Evolutionary conservation across 1,284 basidiomycete genomes (phyloP).

Genomic region (Athelia sp.): DNA sequence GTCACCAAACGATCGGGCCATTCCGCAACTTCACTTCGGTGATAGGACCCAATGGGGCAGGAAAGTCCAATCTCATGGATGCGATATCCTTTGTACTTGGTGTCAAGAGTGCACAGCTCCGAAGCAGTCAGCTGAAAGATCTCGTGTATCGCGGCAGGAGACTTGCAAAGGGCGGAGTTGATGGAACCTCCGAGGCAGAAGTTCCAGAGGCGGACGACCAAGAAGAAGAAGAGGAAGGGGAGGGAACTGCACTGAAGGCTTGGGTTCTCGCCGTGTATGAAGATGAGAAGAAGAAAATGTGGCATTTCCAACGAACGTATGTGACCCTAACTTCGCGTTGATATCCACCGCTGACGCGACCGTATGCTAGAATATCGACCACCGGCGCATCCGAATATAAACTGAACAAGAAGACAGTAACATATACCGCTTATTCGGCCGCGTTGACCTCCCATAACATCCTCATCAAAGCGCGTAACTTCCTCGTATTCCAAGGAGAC

Average conservation of each 20-base stretch:
- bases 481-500: slow-evolving; percentile 99
- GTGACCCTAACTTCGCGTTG: slow-evolving; percentile 25
- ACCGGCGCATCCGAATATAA: slow-evolving; percentile 87
- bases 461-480: slow-evolving; percentile 99
- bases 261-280: slow-evolving; percentile 93
- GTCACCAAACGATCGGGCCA: slow-evolving; percentile 85
- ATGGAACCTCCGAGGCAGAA: slow-evolving; percentile 43
- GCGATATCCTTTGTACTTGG: slow-evolving; percentile 99
- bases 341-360: slow-evolving; percentile 6
- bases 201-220: slow-evolving; percentile 43
- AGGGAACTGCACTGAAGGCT: slow-evolving; percentile 85
- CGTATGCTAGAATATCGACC: slow-evolving; percentile 67
- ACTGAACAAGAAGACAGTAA: slow-evolving; percentile 74
- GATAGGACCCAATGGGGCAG: slow-evolving; percentile 98
- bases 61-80: slow-evolving; percentile 99
- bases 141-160: slow-evolving; percentile 90
- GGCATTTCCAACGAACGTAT: slow-evolving; percentile 87
- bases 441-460: slow-evolving; percentile 89
- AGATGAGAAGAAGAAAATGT: slow-evolving; percentile 76
- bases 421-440: slow-evolving; percentile 82
- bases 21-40: slow-evolving; percentile 93
- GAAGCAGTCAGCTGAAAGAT: slow-evolving; percentile 92
- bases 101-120: slow-evolving; percentile 88
- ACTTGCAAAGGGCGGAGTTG: slow-evolving; percentile 53
- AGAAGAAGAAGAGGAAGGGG: slow-evolving; percentile 53